Conservation (phyloP, 129 eudicot genomes). For the Pseudognaphalium luteoalbum region DNA sequence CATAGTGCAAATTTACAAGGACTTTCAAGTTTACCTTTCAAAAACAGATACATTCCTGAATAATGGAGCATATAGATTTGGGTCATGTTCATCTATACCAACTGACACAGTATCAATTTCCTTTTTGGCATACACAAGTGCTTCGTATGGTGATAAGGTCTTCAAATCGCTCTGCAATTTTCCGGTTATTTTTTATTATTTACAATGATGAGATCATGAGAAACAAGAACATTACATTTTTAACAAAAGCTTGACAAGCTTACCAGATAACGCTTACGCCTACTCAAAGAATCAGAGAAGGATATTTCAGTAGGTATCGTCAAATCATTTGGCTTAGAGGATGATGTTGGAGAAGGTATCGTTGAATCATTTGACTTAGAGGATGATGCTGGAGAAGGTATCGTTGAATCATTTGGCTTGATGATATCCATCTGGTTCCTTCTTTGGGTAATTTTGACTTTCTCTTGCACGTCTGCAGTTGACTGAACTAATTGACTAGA, state of each 20-base stretch:
- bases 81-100: constrained; percentile 53
- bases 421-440: constrained; percentile 28
- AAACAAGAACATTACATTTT: constrained; percentile 6
- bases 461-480: constrained; percentile 33
- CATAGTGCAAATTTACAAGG: constrained; percentile 1
- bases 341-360: constrained; percentile 35
- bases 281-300: constrained; percentile 36
- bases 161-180: constrained; percentile 56
- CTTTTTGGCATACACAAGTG: constrained; percentile 69
- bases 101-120: constrained; percentile 55
- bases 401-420: constrained; percentile 24
- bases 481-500: constrained; percentile 38
- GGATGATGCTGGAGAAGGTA: constrained; percentile 32
- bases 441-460: constrained; percentile 24
- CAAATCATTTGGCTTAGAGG: constrained; percentile 22
- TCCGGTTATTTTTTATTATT: background rate
- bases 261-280: constrained; percentile 45
- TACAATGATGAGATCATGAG: constrained; percentile 4
- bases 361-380: constrained; percentile 25
- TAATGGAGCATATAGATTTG: constrained; percentile 73
- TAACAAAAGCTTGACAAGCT: constrained; percentile 19
- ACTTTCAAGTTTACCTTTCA: constrained; percentile 54
- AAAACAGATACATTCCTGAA: constrained; percentile 74
- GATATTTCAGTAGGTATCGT: constrained; percentile 25
- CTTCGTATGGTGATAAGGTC: constrained; percentile 66